Evolutionary conservation across 176 grass and related monocot genomes (phyloP).

Genomic region (Musa schizocarpa): DNA sequence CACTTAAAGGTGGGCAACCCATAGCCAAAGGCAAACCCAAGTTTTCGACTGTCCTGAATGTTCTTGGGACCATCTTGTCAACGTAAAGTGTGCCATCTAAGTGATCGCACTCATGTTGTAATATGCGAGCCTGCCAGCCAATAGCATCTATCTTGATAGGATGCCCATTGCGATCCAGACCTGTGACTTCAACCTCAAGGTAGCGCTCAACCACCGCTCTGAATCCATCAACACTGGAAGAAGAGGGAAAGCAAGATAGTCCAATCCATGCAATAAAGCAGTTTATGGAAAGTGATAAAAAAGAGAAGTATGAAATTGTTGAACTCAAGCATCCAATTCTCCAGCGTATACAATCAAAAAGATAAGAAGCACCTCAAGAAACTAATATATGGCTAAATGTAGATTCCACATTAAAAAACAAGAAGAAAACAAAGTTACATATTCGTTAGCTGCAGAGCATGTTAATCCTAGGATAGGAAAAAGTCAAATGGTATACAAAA

Average conservation of each 20-base stretch:
- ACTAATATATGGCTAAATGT: neutral
- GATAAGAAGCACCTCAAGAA: no score
- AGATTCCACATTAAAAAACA: neutral
- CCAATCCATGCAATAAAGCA: neutral
- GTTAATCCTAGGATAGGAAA: no score
- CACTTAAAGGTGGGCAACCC: slow-evolving; percentile 59
- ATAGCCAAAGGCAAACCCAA: slow-evolving; percentile 58
- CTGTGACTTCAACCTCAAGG: slow-evolving; percentile 80
- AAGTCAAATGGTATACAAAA: no score
- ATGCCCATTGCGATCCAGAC: slow-evolving; percentile 56
- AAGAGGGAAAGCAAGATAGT: slow-evolving; percentile 14
- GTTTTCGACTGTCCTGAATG: slow-evolving; percentile 79
- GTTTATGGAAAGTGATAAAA: neutral
- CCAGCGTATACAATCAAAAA: no score
- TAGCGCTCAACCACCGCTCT: slow-evolving; percentile 64
- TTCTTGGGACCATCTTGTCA: slow-evolving; percentile 82
- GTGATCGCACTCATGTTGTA: slow-evolving; percentile 95
- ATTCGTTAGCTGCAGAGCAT: neutral
- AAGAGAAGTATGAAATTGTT: neutral
- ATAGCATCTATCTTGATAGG: slow-evolving; percentile 64
- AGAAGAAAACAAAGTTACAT: neutral
- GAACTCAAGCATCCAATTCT: no score
- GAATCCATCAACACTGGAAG: slow-evolving; percentile 76
- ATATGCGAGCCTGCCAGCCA: slow-evolving; percentile 88
- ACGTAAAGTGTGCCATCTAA: slow-evolving; percentile 84